These are phyloP conservation scores for Rhizopogon vesiculosus DNA, from an alignment of 768 basidiomycete species.

Conservation along the genomic window DNA sequence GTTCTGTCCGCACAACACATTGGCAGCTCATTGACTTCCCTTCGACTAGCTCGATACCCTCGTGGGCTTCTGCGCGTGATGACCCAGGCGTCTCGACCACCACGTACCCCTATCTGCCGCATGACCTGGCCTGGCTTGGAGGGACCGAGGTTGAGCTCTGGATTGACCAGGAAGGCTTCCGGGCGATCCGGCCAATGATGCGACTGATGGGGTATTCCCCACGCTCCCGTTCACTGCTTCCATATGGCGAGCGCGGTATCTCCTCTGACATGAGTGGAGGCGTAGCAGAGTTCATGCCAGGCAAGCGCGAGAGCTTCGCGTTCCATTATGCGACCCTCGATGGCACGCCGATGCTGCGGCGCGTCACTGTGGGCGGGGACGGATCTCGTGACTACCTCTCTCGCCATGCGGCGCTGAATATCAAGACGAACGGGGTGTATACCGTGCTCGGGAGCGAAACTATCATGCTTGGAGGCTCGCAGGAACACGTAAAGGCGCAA, in stretches of 20 bases:
- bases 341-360: slow-evolving; percentile 61
- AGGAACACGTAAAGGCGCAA: slow-evolving; percentile 37
- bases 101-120: slow-evolving; percentile 24
- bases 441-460: slow-evolving; percentile 65
- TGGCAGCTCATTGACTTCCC: slow-evolving; percentile 11
- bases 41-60: slow-evolving; percentile 3
- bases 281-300: slow-evolving; percentile 63
- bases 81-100: background rate
- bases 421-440: slow-evolving; percentile 75
- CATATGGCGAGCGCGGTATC: slow-evolving; percentile 21
- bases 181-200: slow-evolving; percentile 56
- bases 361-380: slow-evolving; percentile 62
- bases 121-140: slow-evolving; percentile 48
- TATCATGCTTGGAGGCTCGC: slow-evolving; percentile 13
- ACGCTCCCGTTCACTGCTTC: slow-evolving; percentile 23
- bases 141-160: slow-evolving; percentile 53
- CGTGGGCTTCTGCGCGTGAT: background rate
- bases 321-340: slow-evolving; percentile 75
- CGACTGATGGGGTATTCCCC: slow-evolving; percentile 48
- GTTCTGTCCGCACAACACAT: slow-evolving; percentile 2
- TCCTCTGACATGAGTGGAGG: slow-evolving; percentile 34
- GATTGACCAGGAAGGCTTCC: slow-evolving; percentile 84
- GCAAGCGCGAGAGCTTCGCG: slow-evolving; percentile 48
- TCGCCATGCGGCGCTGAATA: slow-evolving; percentile 63
- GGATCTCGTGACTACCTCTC: slow-evolving; percentile 73